phyloP scores from a whole-genome alignment of 192 early-diverging fungal genomes.

The Dissophora ornata region DNA sequence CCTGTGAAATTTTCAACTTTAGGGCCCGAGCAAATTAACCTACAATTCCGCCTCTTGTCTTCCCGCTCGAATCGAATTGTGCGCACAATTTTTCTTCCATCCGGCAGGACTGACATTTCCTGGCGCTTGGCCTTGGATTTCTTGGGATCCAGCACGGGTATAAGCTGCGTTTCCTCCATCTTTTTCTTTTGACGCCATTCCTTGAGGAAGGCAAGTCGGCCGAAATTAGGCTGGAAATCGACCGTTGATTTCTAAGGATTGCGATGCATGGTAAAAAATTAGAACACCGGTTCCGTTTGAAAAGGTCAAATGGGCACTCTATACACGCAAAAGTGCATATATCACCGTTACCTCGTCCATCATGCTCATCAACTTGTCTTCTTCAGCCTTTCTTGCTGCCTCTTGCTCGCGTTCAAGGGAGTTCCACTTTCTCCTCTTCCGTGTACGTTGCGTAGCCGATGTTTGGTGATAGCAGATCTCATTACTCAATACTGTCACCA shows the following conservation, averaged over 20 bases:
- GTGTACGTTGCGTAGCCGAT: constrained; percentile 60
- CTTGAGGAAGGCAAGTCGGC: constrained; percentile 72
- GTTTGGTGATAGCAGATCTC: constrained; percentile 67
- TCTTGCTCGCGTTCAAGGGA: constrained; percentile 77
- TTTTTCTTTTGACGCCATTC: constrained; percentile 76
- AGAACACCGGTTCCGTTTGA: too few species aligned
- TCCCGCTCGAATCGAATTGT: constrained; percentile 76
- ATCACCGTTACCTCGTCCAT: constrained; percentile 74
- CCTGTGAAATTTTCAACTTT: too few species aligned
- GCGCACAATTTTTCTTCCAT: constrained; percentile 73
- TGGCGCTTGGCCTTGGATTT: constrained; percentile 58
- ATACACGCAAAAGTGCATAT: background rate
- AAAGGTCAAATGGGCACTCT: too few species aligned
- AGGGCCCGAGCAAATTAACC: too few species aligned
- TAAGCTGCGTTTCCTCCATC: constrained; percentile 61
- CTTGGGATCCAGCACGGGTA: constrained; percentile 59
- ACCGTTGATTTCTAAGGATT: constrained; percentile 55
- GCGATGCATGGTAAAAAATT: background rate
- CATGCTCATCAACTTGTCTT: constrained; percentile 72
- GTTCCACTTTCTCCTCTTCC: constrained; percentile 76
- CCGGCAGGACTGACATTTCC: constrained; percentile 59
- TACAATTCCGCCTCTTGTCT: constrained; percentile 56
- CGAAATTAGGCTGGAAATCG: constrained; percentile 78
- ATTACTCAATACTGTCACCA: constrained; percentile 76
- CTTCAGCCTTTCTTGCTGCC: constrained; percentile 73